Base-by-base conservation (phyloP, 345 rosid genomes). In the Microcos paniculata region DNA sequence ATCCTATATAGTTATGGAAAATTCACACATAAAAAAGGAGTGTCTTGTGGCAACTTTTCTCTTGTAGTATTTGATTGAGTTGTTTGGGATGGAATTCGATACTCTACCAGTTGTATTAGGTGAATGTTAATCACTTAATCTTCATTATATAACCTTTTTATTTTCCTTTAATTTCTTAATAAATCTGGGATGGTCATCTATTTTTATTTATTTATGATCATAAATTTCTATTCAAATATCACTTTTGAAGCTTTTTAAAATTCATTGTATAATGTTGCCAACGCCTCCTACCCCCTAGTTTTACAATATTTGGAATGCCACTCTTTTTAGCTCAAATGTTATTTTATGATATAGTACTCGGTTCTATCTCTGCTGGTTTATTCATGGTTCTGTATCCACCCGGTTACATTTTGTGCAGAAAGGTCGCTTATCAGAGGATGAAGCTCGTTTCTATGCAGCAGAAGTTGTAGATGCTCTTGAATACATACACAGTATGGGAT, bases 401-500 rank as follows among this genome's bases (percentile, higher is more conserved):
- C 33, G 52, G 52, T 74, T 76, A 62, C 42, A 10, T 62, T 77
- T 66, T 66, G 40, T 79, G 81, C 87, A 94, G 99, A 96, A 96
- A 91, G 87, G 90, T 66, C 88, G 87, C 24, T 76, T 94, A 70
- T 71, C 94, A 21, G 97, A 93, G 85, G 89, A 90, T 72, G 99
- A 96, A 85, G 97, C 97, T 82, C 86, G 98, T 21, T 94, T 92
- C 78, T 96, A 96, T 76, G 82, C 91, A 9, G 97, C 97, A 42
- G 97, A 96, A 85, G 97, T 94, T 77, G 90, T 92, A 45, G 97
- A 96, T 86, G 97, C 98, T 72, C 97, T 96, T 49, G 98, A 96
- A 83, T 96, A 96, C 81, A 92, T 96, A 80, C 97, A 94, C 80
- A 76, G 78, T 64, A 91, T 96, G 84, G 97, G 98, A 77, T 82